Percentiles rank a stretch among this genome's conserved stretches.
Conservation (phyloP, 768 basidiomycete genomes). For the Gelatoporia subvermispora region DNA sequence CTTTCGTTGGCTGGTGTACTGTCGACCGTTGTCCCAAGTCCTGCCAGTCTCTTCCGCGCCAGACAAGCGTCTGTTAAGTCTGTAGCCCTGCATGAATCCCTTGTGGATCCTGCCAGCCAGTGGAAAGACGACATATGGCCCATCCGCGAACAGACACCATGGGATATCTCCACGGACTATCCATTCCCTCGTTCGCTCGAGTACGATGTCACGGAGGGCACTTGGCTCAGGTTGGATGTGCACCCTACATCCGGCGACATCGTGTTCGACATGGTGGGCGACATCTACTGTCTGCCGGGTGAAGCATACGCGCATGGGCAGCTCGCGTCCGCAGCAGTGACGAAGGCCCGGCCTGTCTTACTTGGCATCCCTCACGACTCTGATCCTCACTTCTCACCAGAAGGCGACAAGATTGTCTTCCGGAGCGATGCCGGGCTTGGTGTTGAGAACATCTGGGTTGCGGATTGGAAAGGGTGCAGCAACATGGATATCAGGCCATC, state of each 20-base stretch:
- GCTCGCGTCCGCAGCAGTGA: slow-evolving; percentile 15
- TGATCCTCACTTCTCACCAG: slow-evolving; percentile 69
- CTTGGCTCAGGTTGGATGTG: slow-evolving; percentile 72
- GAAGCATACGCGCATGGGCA: slow-evolving; percentile 29
- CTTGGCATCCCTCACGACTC: slow-evolving; percentile 65
- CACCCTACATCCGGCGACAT: slow-evolving; percentile 67
- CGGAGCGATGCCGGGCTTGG: slow-evolving; percentile 70
- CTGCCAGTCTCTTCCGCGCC: background rate
- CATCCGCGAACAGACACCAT: slow-evolving; percentile 48
- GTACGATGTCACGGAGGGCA: slow-evolving; percentile 69
- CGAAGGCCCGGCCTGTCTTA: slow-evolving; percentile 53
- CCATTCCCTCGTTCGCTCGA: slow-evolving; percentile 60
- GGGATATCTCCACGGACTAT: slow-evolving; percentile 77
- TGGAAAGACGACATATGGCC: slow-evolving; percentile 60
- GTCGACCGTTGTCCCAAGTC: slow-evolving; percentile 6
- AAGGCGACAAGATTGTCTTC: slow-evolving; percentile 60
- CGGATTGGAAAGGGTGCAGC: slow-evolving; percentile 61
- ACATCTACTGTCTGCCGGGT: slow-evolving; percentile 65
- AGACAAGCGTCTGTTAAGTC: too few relatives aligned
- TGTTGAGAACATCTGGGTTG: slow-evolving; percentile 72
- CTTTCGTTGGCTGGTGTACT: slow-evolving; percentile 7
- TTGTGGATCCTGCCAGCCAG: slow-evolving; percentile 20
- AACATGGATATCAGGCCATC: slow-evolving; percentile 48
- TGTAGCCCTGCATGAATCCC: background rate
- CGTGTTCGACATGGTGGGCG: slow-evolving; percentile 71